Base-by-base conservation (phyloP, 306 rosid genomes). In the Citrullus mucosospermus region DNA sequence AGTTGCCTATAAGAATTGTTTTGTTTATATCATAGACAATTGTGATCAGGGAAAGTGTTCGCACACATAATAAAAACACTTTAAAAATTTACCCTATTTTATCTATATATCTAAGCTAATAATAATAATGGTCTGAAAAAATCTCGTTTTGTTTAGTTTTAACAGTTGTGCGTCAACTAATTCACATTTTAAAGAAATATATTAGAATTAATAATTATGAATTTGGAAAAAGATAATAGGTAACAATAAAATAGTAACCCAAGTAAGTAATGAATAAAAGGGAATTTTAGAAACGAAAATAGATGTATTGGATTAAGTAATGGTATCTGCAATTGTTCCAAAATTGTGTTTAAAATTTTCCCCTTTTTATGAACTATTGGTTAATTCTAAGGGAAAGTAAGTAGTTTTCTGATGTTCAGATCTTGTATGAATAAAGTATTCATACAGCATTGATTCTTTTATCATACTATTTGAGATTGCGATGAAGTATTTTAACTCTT, bases 401-500 rank as follows among this genome's bases (percentile, higher is more conserved):
- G 6, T 28, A 63, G 12, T 16, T 63, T 36, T 63, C 43, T 15
- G 48, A 17, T 66, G 39, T 61, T 61, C n/a, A 66, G 46, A 66
- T 70, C 15, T 43, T 50, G 7, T 13, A 70, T 20, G 56, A 41
- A 20, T 68, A 12, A 11, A 15, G n/a, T 38, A 36, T 38, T 66
- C 7, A 36, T 38, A 66, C 34, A 38, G 34, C 14, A 39, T 18
- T 9, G 22, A 9, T 39, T 67, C 13, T 68, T 34, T 68, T 68
- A 39, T 41, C 12, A 11, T n/a, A 17, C 16, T 68, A 34, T 0
- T 39, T 5, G 1, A n/a, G 2, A 48, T 72, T 46, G 12, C 4
- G 13, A 25, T 43, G 77, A 53, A 75, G 65, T 75, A 53, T 75
- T 75, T 74, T 80, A 38, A 71, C 60, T 69, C 48, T 25, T 58